These are phyloP conservation scores for Talaromyces sp. DNA, from an alignment of 2,329 filamentous ascomycete genomes.

Conservation along the genomic window DNA sequence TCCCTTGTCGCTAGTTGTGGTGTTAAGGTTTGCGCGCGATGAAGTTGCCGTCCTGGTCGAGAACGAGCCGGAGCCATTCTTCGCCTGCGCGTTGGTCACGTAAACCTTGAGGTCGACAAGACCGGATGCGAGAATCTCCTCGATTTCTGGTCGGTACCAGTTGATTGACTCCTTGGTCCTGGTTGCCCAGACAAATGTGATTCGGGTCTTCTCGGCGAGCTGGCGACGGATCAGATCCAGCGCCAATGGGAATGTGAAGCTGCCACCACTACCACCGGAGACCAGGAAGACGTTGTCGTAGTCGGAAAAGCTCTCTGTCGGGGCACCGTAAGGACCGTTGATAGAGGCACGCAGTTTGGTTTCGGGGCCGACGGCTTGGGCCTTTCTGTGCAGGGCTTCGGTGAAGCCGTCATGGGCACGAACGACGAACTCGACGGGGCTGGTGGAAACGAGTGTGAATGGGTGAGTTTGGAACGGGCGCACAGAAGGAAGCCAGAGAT, in stretches of 20 bases:
- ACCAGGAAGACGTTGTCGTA: slow-evolving; percentile 15
- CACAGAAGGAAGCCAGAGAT: slow-evolving; percentile 58
- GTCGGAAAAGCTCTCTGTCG: slow-evolving; percentile 12
- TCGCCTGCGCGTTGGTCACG: background rate
- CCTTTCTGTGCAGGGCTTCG: slow-evolving; percentile 8
- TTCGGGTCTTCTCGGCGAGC: background rate
- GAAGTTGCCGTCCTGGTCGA: background rate
- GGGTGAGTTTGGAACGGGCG: slow-evolving; percentile 53
- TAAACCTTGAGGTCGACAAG: background rate
- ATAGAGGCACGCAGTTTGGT: slow-evolving; percentile 13
- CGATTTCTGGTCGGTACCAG: background rate
- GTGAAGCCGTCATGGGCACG: slow-evolving; percentile 17
- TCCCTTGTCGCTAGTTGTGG: background rate
- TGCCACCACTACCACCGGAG: slow-evolving; percentile 15
- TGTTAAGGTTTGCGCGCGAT: background rate
- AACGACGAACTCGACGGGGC: slow-evolving; percentile 14
- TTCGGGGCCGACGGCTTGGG: slow-evolving; percentile 10
- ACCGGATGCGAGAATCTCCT: background rate
- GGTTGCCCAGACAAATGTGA: slow-evolving; percentile 7
- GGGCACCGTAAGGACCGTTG: slow-evolving; percentile 16
- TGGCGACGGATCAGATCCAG: slow-evolving; percentile 8
- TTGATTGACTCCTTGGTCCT: background rate
- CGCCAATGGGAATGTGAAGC: slow-evolving; percentile 15
- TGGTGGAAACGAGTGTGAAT: slow-evolving; percentile 15
- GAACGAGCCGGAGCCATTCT: background rate